Evolutionary conservation across 2,329 filamentous ascomycete genomes (phyloP).

Genomic region (Sporothrix pallida): DNA sequence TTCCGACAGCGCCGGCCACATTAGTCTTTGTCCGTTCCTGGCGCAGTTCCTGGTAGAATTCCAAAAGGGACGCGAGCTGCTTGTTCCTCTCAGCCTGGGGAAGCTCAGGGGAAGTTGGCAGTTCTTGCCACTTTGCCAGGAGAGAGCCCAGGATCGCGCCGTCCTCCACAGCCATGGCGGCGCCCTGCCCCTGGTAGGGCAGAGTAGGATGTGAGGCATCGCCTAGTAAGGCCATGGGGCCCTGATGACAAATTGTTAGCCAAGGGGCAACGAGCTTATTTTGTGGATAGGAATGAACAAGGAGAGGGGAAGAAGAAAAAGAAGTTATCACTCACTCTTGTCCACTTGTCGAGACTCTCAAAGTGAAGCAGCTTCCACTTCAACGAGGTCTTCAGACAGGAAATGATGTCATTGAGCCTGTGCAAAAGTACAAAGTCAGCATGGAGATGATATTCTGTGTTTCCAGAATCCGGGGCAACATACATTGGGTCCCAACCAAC

Average conservation of each 20-base stretch:
- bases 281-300: no score
- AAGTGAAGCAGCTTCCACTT: neutral
- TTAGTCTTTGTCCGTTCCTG: neutral
- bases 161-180: neutral
- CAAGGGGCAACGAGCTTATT: neutral
- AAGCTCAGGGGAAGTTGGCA: neutral
- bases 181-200: neutral
- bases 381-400: neutral
- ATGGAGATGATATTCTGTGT: neutral
- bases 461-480: neutral
- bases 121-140: neutral
- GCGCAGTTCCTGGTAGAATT: constrained; percentile 2
- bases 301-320: neutral
- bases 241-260: neutral
- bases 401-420: constrained; percentile 2
- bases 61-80: neutral
- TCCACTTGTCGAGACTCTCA: neutral
- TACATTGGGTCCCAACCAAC: neutral
- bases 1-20: neutral
- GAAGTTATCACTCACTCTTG: neutral
- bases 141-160: neutral
- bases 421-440: neutral
- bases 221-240: neutral
- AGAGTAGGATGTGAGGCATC: neutral
- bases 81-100: neutral